Evolutionary conservation across 1,284 basidiomycete species (phyloP), one percentile per base, ranked within the genome.

Genomic region (Volvariella surrecta): DNA sequence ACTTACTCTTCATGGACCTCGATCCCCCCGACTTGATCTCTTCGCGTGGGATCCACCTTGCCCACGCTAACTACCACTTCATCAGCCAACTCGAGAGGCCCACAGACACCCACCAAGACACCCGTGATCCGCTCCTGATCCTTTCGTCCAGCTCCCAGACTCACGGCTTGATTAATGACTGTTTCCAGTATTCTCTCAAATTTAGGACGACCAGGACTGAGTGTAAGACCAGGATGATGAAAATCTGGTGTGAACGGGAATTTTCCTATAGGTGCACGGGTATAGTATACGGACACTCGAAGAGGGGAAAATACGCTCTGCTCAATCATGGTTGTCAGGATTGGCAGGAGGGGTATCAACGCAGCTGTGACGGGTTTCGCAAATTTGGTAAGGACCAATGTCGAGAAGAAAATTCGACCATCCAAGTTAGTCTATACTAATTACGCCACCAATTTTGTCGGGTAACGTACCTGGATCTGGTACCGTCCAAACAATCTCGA

Each of bases 401-500:
- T 31, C 30, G 9, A 31, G n/a, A n/a, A n/a, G n/a, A n/a, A 31
- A 31, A 31, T 15, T 31, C 30, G 30, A 31, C 30, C n/a, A n/a
- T n/a, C n/a, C n/a, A n/a, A n/a, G 30, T 32, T 32, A 32, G n/a
- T n/a, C n/a, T n/a, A n/a, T n/a, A n/a, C n/a, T 28, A 28, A 28
- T 6, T 6, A 28, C 11, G 24, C 24, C 24, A n/a, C n/a, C n/a
- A n/a, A n/a, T n/a, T 28, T 28, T 6, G 6, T 28, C 24, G 11
- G 11, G 13, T 3, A 20, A 53, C 67, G 45, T 54, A 77, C 76
- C 54, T 19, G 73, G 68, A 55, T 85, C 77, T 44, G 71, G 70
- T 19, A 86, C 65, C 21, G 66, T 64, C 85, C 85, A 88, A 21
- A 85, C 66, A 39, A 87, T 60, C 46, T 82, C 73, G 45, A 88